Evolutionary conservation across 1,284 basidiomycete species (phyloP), one percentile per base, ranked within the genome.

Genomic region (Cryptococcus wingfieldii): DNA sequence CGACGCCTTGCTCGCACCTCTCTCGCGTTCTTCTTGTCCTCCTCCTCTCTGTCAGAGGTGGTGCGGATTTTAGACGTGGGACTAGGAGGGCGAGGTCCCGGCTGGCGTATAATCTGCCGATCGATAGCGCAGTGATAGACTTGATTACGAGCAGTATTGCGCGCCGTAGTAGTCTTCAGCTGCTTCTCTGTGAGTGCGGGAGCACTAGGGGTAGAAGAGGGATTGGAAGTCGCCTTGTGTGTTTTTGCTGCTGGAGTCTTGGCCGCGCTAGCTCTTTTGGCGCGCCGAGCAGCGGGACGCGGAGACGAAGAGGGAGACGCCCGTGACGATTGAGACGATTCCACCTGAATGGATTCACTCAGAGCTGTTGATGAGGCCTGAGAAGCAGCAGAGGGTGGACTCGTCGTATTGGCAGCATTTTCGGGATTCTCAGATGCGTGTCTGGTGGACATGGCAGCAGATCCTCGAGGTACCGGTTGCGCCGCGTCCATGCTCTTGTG

Each of bases 1-100:
- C 87, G 81, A 50, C 85, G 79, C 58, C 83, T 81, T 4, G 88
- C 89, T 39, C 90, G 79, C 63, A 84, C 84, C 53, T 80, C 79
- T 58, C 88, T 78, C 55, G 83, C 80, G 44, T 74, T 78, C 38
- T 80, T 82, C 67, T 82, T 84, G 63, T 86, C 85, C 47, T 88
- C 86, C 60, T 85, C 83, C 62, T 87, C 82, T 59, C 84, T 82
- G 70, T 92, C 88, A 16, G 82, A 75, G 28, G 83, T 80, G 3
- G 86, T 89, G 63, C 82, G 83, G 43, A 87, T 82, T 73, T 87
- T 90, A 48, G 86, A 83, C 18, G 80, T 83, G 2, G 89, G 89
- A 69, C 87, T 90, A 56, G 87, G 87, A 12, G 90, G 90, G 53
- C 90, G 77, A 19, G 79, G 76, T 25, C 89, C 89, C 38, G 84